Percentiles rank a stretch among this genome's conserved stretches.
Evolutionary conservation across 2,329 filamentous ascomycete species (phyloP).

Genomic region (Ilyonectria robusta): DNA sequence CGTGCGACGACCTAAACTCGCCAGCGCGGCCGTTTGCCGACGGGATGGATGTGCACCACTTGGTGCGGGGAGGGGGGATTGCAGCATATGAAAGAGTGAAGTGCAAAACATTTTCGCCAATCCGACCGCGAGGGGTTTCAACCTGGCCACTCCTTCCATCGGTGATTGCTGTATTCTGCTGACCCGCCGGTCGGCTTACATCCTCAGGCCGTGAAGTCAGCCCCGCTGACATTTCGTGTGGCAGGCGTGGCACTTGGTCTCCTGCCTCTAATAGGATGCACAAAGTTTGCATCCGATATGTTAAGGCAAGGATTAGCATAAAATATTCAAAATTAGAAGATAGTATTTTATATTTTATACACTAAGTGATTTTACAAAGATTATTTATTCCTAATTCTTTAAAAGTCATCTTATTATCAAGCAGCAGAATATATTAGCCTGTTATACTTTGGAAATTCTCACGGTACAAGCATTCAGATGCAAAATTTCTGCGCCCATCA

Average conservation of each 20-base stretch:
- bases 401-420: too few species aligned
- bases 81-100: conserved; percentile 22
- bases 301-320: too few species aligned
- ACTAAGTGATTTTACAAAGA: too few species aligned
- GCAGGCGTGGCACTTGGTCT: background rate
- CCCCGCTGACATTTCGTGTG: background rate
- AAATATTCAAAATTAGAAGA: too few species aligned
- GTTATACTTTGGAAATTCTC: too few species aligned
- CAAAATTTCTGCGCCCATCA: too few species aligned
- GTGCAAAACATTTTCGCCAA: conserved; percentile 18
- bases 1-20: conserved; percentile 17
- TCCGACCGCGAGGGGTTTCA: conserved; percentile 6
- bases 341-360: too few species aligned
- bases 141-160: conserved; percentile 2
- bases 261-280: background rate
- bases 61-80: conserved; percentile 5
- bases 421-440: too few species aligned
- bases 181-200: conserved; percentile 15
- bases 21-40: conserved; percentile 35
- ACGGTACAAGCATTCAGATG: too few species aligned
- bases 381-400: too few species aligned
- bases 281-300: too few species aligned
- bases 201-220: conserved; percentile 21
- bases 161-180: conserved; percentile 15
- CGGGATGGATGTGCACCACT: conserved; percentile 17